Percentiles rank a stretch among this genome's conserved stretches.
Evolutionary conservation across 1,284 basidiomycete species (phyloP).

Genomic region (Trichosporon sp.): DNA sequence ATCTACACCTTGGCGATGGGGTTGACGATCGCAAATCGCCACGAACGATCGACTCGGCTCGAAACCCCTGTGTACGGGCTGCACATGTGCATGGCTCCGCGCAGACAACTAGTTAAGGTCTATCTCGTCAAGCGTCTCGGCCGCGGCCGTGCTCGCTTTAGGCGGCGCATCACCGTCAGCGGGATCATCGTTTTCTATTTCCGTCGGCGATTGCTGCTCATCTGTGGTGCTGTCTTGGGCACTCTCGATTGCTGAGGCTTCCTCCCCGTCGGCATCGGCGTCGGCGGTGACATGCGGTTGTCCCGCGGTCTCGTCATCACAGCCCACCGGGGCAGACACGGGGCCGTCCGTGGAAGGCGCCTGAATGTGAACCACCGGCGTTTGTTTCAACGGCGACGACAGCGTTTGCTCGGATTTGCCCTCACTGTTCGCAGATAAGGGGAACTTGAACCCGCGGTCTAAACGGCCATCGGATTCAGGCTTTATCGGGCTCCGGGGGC

Average conservation of each 20-base stretch:
- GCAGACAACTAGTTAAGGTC: neutral
- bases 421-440: conserved; percentile 25
- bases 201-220: neutral
- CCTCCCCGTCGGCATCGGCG: conserved; percentile 21
- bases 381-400: conserved; percentile 21
- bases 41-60: too few species aligned
- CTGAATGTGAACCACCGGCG: conserved; percentile 32
- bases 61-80: too few species aligned
- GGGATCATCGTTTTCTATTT: neutral
- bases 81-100: neutral
- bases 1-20: too few species aligned
- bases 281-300: neutral
- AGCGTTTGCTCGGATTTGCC: neutral
- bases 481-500: conserved; percentile 50
- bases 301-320: conserved; percentile 20
- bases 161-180: neutral
- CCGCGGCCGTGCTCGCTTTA: neutral
- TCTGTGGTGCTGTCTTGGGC: neutral
- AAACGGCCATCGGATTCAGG: conserved; percentile 55
- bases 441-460: conserved; percentile 56
- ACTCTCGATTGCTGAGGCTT: neutral
- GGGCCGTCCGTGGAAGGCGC: conserved; percentile 33
- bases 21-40: too few species aligned
- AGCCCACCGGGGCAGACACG: conserved; percentile 30
- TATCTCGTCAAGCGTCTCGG: neutral